These are phyloP conservation scores for Colletotrichum tamarilloi DNA, from an alignment of 2,329 filamentous ascomycete genomes.

Conservation along the genomic window DNA sequence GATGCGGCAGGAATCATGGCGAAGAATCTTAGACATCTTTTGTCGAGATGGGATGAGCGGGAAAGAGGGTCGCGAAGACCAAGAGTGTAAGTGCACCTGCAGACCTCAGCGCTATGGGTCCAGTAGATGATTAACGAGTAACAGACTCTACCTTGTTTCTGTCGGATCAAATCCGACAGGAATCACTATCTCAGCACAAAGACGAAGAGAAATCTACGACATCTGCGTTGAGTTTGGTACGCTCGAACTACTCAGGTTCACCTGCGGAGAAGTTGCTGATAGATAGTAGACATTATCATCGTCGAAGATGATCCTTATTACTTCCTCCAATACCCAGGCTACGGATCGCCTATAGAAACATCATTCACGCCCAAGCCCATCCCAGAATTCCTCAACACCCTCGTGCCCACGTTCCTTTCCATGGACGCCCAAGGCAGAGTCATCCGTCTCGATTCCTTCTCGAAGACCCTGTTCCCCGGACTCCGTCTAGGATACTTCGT, in stretches of 20 bases:
- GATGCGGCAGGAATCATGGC: slow-evolving; percentile 43
- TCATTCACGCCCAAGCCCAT: slow-evolving; percentile 53
- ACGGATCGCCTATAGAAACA: not conserved
- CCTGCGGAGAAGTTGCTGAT: not conserved
- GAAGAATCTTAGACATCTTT: slow-evolving; percentile 34
- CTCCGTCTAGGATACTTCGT: slow-evolving; percentile 74
- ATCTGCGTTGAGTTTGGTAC: slow-evolving; percentile 45
- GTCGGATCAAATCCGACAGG: slow-evolving; percentile 79
- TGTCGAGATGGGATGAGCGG: slow-evolving; percentile 40
- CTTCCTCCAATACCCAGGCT: slow-evolving; percentile 51
- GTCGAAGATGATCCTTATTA: slow-evolving; percentile 70
- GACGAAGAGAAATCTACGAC: slow-evolving; percentile 69
- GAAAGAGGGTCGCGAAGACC: slow-evolving; percentile 30
- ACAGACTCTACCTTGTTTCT: slow-evolving; percentile 41
- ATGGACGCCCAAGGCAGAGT: slow-evolving; percentile 42
- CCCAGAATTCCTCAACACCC: slow-evolving; percentile 34
- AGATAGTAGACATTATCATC: slow-evolving; percentile 57
- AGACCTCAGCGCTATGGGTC: not conserved
- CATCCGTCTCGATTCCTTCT: slow-evolving; percentile 40
- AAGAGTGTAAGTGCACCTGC: slow-evolving; percentile 27
- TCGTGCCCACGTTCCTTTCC: slow-evolving; percentile 40
- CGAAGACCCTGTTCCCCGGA: slow-evolving; percentile 65
- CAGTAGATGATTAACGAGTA: not conserved
- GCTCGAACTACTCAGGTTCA: slow-evolving; percentile 50
- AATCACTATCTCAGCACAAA: slow-evolving; percentile 67